Conservation (phyloP, 2,329 filamentous ascomycete species). For the Teratosphaeria epicoccoides region DNA sequence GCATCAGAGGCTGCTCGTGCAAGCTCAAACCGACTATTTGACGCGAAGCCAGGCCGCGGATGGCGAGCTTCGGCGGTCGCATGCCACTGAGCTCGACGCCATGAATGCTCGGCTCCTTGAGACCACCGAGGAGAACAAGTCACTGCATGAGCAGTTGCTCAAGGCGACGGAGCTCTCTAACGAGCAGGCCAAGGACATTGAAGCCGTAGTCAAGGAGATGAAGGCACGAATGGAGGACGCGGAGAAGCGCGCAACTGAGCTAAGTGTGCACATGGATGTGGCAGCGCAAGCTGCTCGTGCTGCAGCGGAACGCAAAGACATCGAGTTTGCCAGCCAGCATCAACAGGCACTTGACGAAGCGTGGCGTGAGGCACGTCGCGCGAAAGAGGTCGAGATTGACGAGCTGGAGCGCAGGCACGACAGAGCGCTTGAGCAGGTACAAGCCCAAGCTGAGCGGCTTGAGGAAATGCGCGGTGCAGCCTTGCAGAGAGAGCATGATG, state of each 20-base stretch:
- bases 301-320: slow-evolving; percentile 10
- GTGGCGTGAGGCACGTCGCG: slow-evolving; percentile 10
- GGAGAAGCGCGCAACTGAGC: neutral
- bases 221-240: neutral
- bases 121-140: slow-evolving; percentile 1
- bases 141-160: neutral
- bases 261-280: neutral
- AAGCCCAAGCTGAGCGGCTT: slow-evolving; percentile 11
- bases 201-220: neutral
- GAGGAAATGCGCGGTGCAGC: slow-evolving; percentile 11
- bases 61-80: slow-evolving; percentile 5
- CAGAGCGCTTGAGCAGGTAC: slow-evolving; percentile 14
- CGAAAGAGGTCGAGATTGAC: slow-evolving; percentile 12
- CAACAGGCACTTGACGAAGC: slow-evolving; percentile 12
- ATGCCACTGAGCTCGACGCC: slow-evolving; percentile 1
- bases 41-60: slow-evolving; percentile 1
- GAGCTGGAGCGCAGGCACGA: slow-evolving; percentile 18
- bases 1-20: slow-evolving; percentile 3
- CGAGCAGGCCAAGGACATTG: neutral
- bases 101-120: slow-evolving; percentile 8
- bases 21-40: slow-evolving; percentile 4
- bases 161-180: neutral
- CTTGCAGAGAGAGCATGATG: slow-evolving; percentile 13
- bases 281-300: slow-evolving; percentile 2
- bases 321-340: slow-evolving; percentile 10